phyloP scores from a whole-genome alignment of 1,139 yeast genomes.

The Saccharomyces hybrid region DNA sequence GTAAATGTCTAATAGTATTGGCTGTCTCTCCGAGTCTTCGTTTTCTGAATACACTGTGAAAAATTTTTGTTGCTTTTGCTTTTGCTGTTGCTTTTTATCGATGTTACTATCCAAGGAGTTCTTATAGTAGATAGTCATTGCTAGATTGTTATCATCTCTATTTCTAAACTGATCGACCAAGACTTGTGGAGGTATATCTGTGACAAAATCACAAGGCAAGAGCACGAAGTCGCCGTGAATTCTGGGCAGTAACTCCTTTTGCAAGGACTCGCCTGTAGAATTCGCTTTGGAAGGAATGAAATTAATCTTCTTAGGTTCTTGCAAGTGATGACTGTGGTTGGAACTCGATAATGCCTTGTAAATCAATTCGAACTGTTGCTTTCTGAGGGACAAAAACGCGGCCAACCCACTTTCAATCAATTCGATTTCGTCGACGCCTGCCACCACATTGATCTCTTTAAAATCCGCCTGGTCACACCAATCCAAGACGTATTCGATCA shows the following conservation, averaged over 20 bases:
- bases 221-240: slow-evolving; percentile 55
- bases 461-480: slow-evolving; percentile 91
- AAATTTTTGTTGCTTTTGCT: slow-evolving; percentile 48
- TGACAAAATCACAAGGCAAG: slow-evolving; percentile 87
- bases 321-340: slow-evolving; percentile 25
- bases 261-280: slow-evolving; percentile 58
- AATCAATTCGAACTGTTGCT: slow-evolving; percentile 24
- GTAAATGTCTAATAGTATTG: slow-evolving; percentile 58
- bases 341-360: slow-evolving; percentile 19
- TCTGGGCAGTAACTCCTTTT: slow-evolving; percentile 40
- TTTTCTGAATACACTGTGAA: slow-evolving; percentile 48
- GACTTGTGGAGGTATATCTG: slow-evolving; percentile 85
- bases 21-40: slow-evolving; percentile 41
- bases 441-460: slow-evolving; percentile 49
- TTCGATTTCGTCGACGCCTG: slow-evolving; percentile 37
- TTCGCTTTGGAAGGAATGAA: slow-evolving; percentile 42
- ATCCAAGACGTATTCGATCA: slow-evolving; percentile 77
- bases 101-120: slow-evolving; percentile 57
- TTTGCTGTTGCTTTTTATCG: slow-evolving; percentile 57
- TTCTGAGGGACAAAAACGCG: slow-evolving; percentile 22
- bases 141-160: slow-evolving; percentile 55
- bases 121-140: slow-evolving; percentile 63
- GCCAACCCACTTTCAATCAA: slow-evolving; percentile 21
- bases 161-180: slow-evolving; percentile 77
- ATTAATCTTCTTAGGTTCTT: slow-evolving; percentile 37